Percentiles rank a stretch among this genome's conserved stretches.
These are phyloP conservation scores for Fermentozyma sake DNA, from an alignment of 1,139 yeast genomes.

Conservation along the genomic window DNA sequence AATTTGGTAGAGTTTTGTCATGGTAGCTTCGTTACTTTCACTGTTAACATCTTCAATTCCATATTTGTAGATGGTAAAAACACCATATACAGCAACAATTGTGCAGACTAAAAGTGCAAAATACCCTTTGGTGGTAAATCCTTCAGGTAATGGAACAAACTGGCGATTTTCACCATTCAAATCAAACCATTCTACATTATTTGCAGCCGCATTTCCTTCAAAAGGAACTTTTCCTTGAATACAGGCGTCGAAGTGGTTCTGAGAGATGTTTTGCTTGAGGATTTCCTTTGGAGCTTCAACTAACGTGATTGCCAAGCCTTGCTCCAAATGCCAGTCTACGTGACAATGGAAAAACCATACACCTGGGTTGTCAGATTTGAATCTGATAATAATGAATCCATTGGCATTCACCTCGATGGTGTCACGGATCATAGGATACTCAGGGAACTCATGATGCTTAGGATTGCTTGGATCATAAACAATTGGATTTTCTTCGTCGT, in stretches of 20 bases:
- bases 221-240: constrained; percentile 41
- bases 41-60: constrained; percentile 58
- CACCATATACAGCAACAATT: constrained; percentile 54
- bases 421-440: constrained; percentile 61
- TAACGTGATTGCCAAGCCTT: constrained; percentile 71
- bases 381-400: constrained; percentile 62
- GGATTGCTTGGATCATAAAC: constrained; percentile 46
- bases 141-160: constrained; percentile 53
- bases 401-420: constrained; percentile 61
- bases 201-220: constrained; percentile 71
- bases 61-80: constrained; percentile 50
- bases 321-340: constrained; percentile 90
- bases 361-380: constrained; percentile 81
- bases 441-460: constrained; percentile 54
- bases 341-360: constrained; percentile 95
- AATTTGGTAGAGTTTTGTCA: constrained; percentile 10
- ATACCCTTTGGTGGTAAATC: constrained; percentile 67
- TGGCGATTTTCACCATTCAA: constrained; percentile 56
- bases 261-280: constrained; percentile 37
- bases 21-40: constrained; percentile 33
- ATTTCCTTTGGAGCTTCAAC: constrained; percentile 68
- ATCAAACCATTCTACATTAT: constrained; percentile 43
- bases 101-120: constrained; percentile 57
- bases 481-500: constrained; percentile 50
- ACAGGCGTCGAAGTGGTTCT: constrained; percentile 60